Evolutionary conservation across 306 rosid genomes (phyloP).

Genomic region (Chamaecrista fasciculata): DNA sequence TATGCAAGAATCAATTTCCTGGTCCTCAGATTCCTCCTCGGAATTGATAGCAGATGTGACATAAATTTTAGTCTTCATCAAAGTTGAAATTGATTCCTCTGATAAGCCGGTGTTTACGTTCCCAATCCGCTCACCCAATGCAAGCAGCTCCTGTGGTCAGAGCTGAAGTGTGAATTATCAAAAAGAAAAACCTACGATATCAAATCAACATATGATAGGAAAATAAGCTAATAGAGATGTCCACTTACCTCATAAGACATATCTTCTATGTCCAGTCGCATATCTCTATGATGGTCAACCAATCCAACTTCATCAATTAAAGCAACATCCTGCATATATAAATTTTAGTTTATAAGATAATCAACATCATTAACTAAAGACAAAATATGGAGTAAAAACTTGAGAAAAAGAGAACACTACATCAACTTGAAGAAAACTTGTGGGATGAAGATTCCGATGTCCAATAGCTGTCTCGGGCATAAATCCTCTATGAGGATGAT

Average conservation of each 20-base stretch:
- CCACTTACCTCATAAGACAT: slow-evolving; percentile 74
- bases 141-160: slow-evolving; percentile 70
- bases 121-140: slow-evolving; percentile 74
- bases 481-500: slow-evolving; percentile 46
- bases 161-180: slow-evolving; percentile 10
- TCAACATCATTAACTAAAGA: not conserved
- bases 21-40: slow-evolving; percentile 45
- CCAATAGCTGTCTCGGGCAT: slow-evolving; percentile 42
- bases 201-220: not conserved
- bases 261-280: slow-evolving; percentile 82
- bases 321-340: slow-evolving; percentile 53
- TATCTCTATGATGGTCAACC: slow-evolving; percentile 64
- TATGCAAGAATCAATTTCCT: slow-evolving; percentile 52
- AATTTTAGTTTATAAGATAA: slow-evolving; percentile 20
- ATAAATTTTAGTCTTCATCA: slow-evolving; percentile 49
- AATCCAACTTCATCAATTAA: slow-evolving; percentile 51
- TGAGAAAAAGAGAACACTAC: slow-evolving; percentile 33
- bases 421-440: slow-evolving; percentile 57
- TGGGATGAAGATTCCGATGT: slow-evolving; percentile 50
- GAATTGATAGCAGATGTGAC: slow-evolving; percentile 42
- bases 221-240: not conserved
- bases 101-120: slow-evolving; percentile 60
- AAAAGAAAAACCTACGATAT: not conserved
- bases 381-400: not conserved
- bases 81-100: slow-evolving; percentile 48